Base-by-base conservation (phyloP, 1,284 basidiomycete genomes). In the Sanghuangporus baumii region DNA sequence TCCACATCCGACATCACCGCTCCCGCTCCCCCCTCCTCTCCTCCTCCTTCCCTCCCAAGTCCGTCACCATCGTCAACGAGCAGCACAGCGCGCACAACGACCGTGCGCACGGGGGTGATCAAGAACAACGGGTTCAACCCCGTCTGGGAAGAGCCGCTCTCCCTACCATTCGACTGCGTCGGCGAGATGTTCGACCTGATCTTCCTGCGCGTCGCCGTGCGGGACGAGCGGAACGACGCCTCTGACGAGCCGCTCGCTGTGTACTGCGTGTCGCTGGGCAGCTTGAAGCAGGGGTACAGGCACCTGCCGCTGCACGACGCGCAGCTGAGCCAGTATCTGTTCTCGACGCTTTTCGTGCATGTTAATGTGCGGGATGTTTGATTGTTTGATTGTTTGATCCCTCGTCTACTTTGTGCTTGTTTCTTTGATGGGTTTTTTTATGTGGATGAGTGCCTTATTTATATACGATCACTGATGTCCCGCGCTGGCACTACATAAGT, bases 111-210 rank as follows among this genome's bases (percentile, higher is more conserved):
- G 37, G 74, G 76, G 40, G 77, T 81, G 1, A 84, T 94, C 66
- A 87, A 86, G 73, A 89, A 91, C 71, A 94, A 95, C 69, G 91
- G 93, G 3, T 94, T 95, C 76, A 96, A 95, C 71, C 94, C 94
- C 0, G 77, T 88, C 2, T 98, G 94, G 92, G 82, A 93, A 69
- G 86, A 94, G 70, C 76, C 76, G 26, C 74, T 95, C 31, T 76
- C 78, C 43, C 78, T 96, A 38, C 83, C 86, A 11, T 90, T 95
- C 71, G 83, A 87, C 59, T 86, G 87, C 68, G 82, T 88, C 1
- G 88, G 88, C 0, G 85, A 85, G 51, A 89, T 94, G 86, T 78
- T 80, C 66, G 92, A 93, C 62, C 79, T 97, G 26, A 82, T 92
- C 18, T 96, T 98, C 70, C 81, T 96, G 48, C 79, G 85, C 64